Evolutionary conservation across 306 rosid species (phyloP).

Genomic region (Quercus mongolica): DNA sequence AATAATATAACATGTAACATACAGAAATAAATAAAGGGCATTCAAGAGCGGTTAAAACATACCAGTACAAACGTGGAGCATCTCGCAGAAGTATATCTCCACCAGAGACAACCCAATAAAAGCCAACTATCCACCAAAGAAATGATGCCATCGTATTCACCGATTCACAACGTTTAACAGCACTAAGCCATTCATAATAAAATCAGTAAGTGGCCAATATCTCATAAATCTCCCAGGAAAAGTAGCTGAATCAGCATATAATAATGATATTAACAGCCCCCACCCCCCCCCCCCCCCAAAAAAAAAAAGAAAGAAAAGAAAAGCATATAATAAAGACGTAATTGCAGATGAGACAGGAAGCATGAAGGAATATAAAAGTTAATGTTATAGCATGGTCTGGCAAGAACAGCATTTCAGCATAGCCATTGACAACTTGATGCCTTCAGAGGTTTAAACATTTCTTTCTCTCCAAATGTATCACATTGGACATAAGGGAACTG

Average conservation of each 20-base stretch:
- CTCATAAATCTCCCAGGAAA: background rate
- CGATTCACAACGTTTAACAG: slow-evolving; percentile 71
- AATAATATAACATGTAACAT: background rate
- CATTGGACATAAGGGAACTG: background rate
- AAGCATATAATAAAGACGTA: slow-evolving; percentile 1
- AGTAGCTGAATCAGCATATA: slow-evolving; percentile 12
- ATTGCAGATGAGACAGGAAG: background rate
- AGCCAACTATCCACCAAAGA: slow-evolving; percentile 96
- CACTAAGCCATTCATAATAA: slow-evolving; percentile 37
- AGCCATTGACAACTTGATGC: background rate
- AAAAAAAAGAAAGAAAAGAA: background rate
- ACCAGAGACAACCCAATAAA: slow-evolving; percentile 94
- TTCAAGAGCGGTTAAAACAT: slow-evolving; percentile 18
- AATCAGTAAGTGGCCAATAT: slow-evolving; percentile 32
- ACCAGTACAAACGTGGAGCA: slow-evolving; percentile 95
- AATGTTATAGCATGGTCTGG: background rate
- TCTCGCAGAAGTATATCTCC: slow-evolving; percentile 58
- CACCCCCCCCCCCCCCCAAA: accelerated
- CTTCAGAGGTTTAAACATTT: background rate
- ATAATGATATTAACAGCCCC: background rate
- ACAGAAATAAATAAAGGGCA: no score
- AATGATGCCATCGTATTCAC: slow-evolving; percentile 79
- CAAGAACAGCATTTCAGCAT: background rate
- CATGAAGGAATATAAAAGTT: background rate
- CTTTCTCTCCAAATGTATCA: background rate